Percentiles rank a stretch among this genome's conserved stretches.
These are phyloP conservation scores for Leucosporidium scottii DNA, from an alignment of 768 basidiomycete species.

Conservation along the genomic window DNA sequence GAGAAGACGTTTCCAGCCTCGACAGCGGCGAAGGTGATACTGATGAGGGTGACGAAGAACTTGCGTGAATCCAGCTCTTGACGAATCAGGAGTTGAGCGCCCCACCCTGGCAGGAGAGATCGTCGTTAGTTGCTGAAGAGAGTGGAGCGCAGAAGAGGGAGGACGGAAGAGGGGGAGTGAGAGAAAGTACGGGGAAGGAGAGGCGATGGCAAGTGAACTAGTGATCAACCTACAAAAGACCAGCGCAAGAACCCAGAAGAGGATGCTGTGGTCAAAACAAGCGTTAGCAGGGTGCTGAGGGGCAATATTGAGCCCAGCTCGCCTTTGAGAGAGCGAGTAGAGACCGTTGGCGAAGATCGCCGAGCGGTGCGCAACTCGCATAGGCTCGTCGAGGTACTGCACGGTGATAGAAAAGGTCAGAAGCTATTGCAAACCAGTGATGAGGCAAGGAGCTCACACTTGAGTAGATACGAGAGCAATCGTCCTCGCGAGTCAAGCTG, in stretches of 20 bases:
- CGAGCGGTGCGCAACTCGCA: conserved; percentile 58
- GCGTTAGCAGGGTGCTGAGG: conserved; percentile 1
- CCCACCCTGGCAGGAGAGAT: conserved; percentile 32
- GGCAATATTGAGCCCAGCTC: conserved; percentile 42
- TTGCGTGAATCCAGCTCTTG: conserved; percentile 47
- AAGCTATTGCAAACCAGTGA: no score
- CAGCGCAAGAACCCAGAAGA: conserved; percentile 75
- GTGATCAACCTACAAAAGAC: conserved; percentile 50
- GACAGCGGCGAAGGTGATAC: conserved; percentile 50
- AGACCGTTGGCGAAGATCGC: conserved; percentile 48
- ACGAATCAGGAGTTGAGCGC: conserved; percentile 39
- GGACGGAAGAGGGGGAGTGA: no score
- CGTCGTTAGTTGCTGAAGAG: not conserved
- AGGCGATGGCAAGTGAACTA: conserved; percentile 41
- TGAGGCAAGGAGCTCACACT: no score
- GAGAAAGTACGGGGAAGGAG: no score
- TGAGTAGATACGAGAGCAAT: conserved; percentile 53
- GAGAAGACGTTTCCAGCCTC: conserved; percentile 64
- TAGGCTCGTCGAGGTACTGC: conserved; percentile 62
- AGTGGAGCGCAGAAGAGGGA: no score
- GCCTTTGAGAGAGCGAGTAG: conserved; percentile 63
- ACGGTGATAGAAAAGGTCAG: no score
- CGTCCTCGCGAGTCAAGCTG: conserved; percentile 73
- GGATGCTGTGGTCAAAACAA: conserved; percentile 22
- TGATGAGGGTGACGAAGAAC: conserved; percentile 39